Base-by-base conservation (phyloP, 2,329 filamentous ascomycete genomes). In the Clonostachys rosea region DNA sequence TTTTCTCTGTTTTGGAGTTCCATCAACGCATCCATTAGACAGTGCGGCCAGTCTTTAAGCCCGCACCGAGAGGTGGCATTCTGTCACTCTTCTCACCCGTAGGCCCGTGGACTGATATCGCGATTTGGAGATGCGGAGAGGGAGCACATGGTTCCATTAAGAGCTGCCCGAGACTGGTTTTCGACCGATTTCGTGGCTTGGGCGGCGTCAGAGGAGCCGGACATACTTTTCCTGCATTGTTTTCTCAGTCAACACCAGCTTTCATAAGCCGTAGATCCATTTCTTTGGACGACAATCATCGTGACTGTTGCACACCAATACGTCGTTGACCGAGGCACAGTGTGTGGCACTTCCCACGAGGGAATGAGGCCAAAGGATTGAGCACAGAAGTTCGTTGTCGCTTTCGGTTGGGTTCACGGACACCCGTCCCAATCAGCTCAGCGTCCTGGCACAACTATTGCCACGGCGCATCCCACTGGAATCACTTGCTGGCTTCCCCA, bases 11-110 rank as follows among this genome's bases (percentile, higher is more conserved):
- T 30, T 30, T 30, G 24, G 24, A 30, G 6, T 61, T 59, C 66
- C 67, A 65, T 58, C 73, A 81, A 86, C 84, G 86, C 86, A 79
- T 78, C 85, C 84, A 79, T 75, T 74, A 91, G 89, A 92, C 88
- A 92, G 88, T 91, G 82, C 87, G 86, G 80, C 77, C 77, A 84
- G 84, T 83, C 76, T 78, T 73, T 67, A 69, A 73, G 66, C 67
- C 70, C 74, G 74, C 73, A 67, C 74, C 67, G 66, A 74, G 70
- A 40, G 33, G 68, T 73, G 76, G 72, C 86, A 78, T 91, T 88
- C 82, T 91, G 87, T 76, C 72, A 72, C 39, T 47, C 34, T 44
- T 75, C 61, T 54, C 64, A 72, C 69, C 69, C 65, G 75, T 75
- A 71, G 70, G 60, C 70, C 71, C 69, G 68, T 87, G 85, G 83